Evolutionary conservation across 495 filamentous ascomycete species (phyloP).

Genomic region (Lophiotrema nucula): DNA sequence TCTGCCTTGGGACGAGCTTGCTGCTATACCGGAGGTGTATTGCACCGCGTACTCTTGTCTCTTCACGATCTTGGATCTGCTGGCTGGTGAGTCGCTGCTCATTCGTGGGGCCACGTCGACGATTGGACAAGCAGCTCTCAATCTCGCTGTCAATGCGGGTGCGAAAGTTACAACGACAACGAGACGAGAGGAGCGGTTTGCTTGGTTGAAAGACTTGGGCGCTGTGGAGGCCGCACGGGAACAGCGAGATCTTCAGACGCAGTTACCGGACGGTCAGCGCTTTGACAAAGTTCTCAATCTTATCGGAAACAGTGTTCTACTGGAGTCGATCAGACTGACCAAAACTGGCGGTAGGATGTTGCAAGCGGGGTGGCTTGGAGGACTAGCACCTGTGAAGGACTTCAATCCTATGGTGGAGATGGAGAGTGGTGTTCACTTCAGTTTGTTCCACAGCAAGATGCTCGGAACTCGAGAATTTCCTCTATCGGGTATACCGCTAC

Average conservation of each 20-base stretch:
- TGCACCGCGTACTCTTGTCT: constrained; percentile 49
- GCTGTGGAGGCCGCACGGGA: constrained; percentile 39
- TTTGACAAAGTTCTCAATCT: constrained; percentile 50
- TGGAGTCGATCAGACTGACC: constrained; percentile 45
- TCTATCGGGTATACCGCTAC: constrained; percentile 46
- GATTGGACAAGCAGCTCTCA: constrained; percentile 47
- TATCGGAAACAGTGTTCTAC: constrained; percentile 46
- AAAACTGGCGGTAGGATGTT: constrained; percentile 44
- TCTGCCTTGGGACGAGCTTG: constrained; percentile 45
- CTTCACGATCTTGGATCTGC: constrained; percentile 42
- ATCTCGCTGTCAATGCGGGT: constrained; percentile 47
- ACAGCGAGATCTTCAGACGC: constrained; percentile 16
- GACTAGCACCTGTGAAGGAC: constrained; percentile 46
- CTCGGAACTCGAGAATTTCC: constrained; percentile 47
- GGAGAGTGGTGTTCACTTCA: constrained; percentile 52
- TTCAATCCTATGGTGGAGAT: constrained; percentile 52
- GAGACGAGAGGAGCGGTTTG: constrained; percentile 36
- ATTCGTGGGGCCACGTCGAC: constrained; percentile 49
- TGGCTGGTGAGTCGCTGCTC: constrained; percentile 40
- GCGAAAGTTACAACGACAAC: constrained; percentile 47
- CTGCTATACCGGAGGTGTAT: constrained; percentile 48
- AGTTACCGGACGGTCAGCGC: constrained; percentile 8
- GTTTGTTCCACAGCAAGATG: constrained; percentile 48
- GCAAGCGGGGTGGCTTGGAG: constrained; percentile 49
- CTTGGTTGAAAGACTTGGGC: constrained; percentile 38